Conservation (phyloP, 306 rosid genomes). For the Mimosa pudica region DNA sequence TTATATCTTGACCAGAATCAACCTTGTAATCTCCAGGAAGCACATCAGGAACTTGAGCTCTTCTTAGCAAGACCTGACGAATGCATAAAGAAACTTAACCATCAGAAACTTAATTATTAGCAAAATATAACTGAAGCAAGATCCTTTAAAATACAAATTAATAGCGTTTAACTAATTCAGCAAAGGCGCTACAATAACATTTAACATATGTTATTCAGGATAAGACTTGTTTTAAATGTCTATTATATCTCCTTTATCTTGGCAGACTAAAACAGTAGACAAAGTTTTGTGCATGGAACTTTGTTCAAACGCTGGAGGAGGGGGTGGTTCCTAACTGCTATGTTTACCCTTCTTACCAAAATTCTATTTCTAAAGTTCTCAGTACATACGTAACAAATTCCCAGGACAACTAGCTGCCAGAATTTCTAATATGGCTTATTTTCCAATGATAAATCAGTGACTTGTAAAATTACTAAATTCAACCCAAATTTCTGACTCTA, state of each 20-base stretch:
- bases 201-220: neutral
- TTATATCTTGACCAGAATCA: slow-evolving; percentile 91
- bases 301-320: neutral
- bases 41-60: slow-evolving; percentile 82
- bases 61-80: slow-evolving; percentile 84
- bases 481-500: slow-evolving; percentile 17
- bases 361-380: slow-evolving; percentile 4
- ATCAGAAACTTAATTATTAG: slow-evolving; percentile 15
- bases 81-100: slow-evolving; percentile 28
- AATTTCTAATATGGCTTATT: slow-evolving; percentile 16
- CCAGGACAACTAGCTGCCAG: neutral
- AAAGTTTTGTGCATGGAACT: neutral
- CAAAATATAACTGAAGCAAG: slow-evolving; percentile 18
- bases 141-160: slow-evolving; percentile 15
- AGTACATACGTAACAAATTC: neutral
- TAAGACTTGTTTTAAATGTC: neutral
- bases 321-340: neutral
- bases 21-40: slow-evolving; percentile 90
- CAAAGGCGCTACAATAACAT: neutral
- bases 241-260: neutral
- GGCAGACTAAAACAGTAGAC: neutral
- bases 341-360: neutral
- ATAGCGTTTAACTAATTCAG: slow-evolving; percentile 2
- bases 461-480: slow-evolving; percentile 17
- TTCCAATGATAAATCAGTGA: neutral